A percentile compares a stretch with the other conserved stretches of the same genome.
phyloP scores from a whole-genome alignment of 1,284 basidiomycete genomes.

The Boletus sp. region DNA sequence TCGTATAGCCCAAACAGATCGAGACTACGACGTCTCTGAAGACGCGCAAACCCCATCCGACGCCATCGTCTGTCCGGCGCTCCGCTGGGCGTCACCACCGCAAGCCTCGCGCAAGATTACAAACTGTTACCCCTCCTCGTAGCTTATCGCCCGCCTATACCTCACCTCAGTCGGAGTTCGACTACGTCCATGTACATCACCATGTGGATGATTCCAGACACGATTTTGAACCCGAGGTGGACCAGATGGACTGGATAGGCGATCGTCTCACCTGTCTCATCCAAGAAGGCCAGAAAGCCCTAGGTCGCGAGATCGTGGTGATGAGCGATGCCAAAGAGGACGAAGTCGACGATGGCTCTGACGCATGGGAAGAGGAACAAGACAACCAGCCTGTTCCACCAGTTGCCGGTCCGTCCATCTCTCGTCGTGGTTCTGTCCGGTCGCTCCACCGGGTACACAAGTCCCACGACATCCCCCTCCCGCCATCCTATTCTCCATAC shows the following conservation, averaged over 20 bases:
- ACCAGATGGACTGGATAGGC: slow-evolving; percentile 73
- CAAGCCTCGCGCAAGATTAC: slow-evolving; percentile 29
- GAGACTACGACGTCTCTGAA: slow-evolving; percentile 20
- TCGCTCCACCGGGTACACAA: slow-evolving; percentile 26
- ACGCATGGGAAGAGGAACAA: slow-evolving; percentile 64
- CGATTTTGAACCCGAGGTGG: slow-evolving; percentile 31
- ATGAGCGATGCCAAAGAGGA: slow-evolving; percentile 57
- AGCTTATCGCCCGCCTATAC: slow-evolving; percentile 28
- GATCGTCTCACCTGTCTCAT: slow-evolving; percentile 63
- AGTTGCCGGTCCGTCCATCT: slow-evolving; percentile 21
- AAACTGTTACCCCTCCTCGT: slow-evolving; percentile 25
- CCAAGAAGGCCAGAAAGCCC: slow-evolving; percentile 67
- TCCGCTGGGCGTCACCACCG: slow-evolving; percentile 34
- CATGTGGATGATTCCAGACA: slow-evolving; percentile 13
- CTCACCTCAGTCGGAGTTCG: slow-evolving; percentile 36
- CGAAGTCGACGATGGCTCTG: slow-evolving; percentile 66
- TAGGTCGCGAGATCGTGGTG: slow-evolving; percentile 48
- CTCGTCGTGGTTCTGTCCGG: slow-evolving; percentile 28
- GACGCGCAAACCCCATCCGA: slow-evolving; percentile 32
- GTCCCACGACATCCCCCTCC: slow-evolving; percentile 28
- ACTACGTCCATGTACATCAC: slow-evolving; percentile 30
- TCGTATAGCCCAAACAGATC: slow-evolving; percentile 16
- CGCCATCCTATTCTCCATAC: slow-evolving; percentile 30
- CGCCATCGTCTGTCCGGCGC: slow-evolving; percentile 32
- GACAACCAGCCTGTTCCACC: neutral